These are phyloP conservation scores for Cryphonectria radicalis DNA, from an alignment of 2,329 filamentous ascomycete genomes.

Conservation along the genomic window DNA sequence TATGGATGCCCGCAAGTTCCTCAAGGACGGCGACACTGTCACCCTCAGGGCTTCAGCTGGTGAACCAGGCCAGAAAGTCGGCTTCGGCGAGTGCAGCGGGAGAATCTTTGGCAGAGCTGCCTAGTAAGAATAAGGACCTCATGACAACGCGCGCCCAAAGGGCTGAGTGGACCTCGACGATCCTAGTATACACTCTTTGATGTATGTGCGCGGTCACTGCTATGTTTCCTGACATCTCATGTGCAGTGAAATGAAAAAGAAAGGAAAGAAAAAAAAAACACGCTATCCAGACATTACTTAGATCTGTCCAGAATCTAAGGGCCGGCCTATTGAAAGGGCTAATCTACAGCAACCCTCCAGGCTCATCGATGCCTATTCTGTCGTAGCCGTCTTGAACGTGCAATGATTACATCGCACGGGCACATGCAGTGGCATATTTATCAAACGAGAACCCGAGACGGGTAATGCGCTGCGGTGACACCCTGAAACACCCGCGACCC, in stretches of 20 bases:
- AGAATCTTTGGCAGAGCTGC: conserved; percentile 34
- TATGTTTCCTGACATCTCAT: neutral
- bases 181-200: neutral
- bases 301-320: neutral
- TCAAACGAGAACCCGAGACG: neutral
- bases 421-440: neutral
- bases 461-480: neutral
- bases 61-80: conserved; percentile 42
- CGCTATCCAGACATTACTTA: neutral
- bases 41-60: conserved; percentile 45
- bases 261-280: too few relatives aligned
- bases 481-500: neutral
- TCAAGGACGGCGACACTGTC: conserved; percentile 52
- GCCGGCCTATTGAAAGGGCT: neutral
- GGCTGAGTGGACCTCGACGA: neutral
- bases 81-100: conserved; percentile 50
- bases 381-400: neutral
- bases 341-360: neutral
- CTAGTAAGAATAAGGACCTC: too few relatives aligned
- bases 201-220: too few relatives aligned
- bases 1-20: conserved; percentile 47
- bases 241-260: neutral
- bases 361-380: neutral
- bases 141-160: too few relatives aligned
- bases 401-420: neutral